Evolutionary conservation across 805 yeast species (phyloP).

Genomic region (Zygoascus tannicola): DNA sequence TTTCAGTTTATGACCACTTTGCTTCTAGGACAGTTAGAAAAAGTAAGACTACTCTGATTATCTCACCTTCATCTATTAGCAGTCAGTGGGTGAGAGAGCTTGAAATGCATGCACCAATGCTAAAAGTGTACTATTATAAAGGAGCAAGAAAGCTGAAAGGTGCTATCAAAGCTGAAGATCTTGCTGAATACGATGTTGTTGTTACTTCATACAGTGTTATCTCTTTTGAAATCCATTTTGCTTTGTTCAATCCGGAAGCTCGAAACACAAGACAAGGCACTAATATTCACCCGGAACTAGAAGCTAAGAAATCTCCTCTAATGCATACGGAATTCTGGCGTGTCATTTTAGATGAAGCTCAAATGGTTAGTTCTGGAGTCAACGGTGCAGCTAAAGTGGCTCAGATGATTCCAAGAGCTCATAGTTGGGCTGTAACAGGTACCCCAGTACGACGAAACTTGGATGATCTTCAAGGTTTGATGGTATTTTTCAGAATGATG

Average conservation of each 20-base stretch:
- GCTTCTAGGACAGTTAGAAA: conserved; percentile 39
- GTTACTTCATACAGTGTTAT: conserved; percentile 68
- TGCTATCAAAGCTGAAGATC: conserved; percentile 37
- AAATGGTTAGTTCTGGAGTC: conserved; percentile 69
- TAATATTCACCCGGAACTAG: conserved; percentile 2
- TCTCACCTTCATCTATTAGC: conserved; percentile 77
- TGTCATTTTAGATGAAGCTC: conserved; percentile 87
- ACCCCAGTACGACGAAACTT: conserved; percentile 71
- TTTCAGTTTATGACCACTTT: conserved; percentile 28
- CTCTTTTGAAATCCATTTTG: conserved; percentile 69
- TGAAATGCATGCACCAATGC: conserved; percentile 44
- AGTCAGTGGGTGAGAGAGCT: conserved; percentile 84
- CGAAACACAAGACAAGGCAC: conserved; percentile 9
- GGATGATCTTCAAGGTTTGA: conserved; percentile 59
- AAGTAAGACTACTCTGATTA: conserved; percentile 65
- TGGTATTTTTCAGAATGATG: conserved; percentile 53
- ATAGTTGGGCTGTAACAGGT: conserved; percentile 97
- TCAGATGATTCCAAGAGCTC: conserved; percentile 67
- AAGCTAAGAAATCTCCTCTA: conserved; percentile 49
- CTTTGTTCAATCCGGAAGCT: conserved; percentile 51
- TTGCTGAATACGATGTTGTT: conserved; percentile 64
- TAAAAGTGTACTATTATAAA: conserved; percentile 53
- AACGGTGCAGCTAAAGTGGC: conserved; percentile 78
- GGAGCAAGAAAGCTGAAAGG: conserved; percentile 41
- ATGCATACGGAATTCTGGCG: conserved; percentile 82